Evolutionary conservation across 108 stramenopile genomes (phyloP), one percentile per base, ranked within the genome.

Genomic region (Cyclotella choctawhatcheeana): DNA sequence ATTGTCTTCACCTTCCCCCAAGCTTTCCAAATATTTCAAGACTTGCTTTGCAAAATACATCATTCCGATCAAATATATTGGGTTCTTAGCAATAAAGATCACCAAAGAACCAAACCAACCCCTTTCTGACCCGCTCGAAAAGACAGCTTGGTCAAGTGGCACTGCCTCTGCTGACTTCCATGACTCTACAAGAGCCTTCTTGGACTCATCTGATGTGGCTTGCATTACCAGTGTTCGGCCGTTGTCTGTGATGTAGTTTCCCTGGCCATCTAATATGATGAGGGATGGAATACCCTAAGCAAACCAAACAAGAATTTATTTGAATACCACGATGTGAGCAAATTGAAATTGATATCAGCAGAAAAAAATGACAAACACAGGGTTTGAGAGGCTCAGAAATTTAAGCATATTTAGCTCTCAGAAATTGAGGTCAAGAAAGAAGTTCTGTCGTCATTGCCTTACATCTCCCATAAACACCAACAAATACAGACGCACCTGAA

Each of bases 181-280:
- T 22, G 72, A 62, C 26, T 72, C 59, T 3, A 92, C 27, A 47
- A 84, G 40, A 50, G 72, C 85, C 45, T 52, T 60, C n/a, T 60
- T 75, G 16, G 77, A 61, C 10, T 37, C 69, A 44, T 84, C 82
- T 13, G 48, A 58, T 7, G 40, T 54, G 40, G 58, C 74, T 48
- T 54, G 40, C 52, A 81, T 64, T 16, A 93, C 84, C 44, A 84
- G 81, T 16, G 74, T 84, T 17, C 89, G 77, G 5, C 83, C 85
- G 40, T 75, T 54, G 47, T 79, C 86, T 5, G 83, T 84, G 52
- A 93, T 60, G 44, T 89, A 88, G 18, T 88, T 51, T 30, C 92
- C 92, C 55, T 88, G 84, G 61, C 74, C 88, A 53, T 90, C 88
- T 58, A 93, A 44, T 3, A 93, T 74, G 37, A 90, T 72, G 52